phyloP scores from a whole-genome alignment of 108 stramenopile species.

The Seminavis robusta region DNA sequence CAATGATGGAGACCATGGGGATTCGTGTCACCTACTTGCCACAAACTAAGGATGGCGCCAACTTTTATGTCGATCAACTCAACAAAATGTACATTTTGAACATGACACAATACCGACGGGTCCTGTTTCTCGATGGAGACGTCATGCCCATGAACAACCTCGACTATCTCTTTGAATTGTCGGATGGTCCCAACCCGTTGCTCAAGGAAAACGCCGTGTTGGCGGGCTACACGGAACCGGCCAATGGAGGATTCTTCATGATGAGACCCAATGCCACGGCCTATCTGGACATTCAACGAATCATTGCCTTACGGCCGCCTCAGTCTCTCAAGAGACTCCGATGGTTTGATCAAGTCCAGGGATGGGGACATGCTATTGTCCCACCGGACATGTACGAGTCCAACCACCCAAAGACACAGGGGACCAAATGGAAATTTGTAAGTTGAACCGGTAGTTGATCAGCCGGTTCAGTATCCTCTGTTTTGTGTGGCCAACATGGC shows the following conservation, averaged over 20 bases:
- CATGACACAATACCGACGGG: conserved; percentile 40
- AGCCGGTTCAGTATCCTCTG: too few species aligned
- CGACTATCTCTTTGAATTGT: conserved; percentile 44
- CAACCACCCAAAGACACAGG: too few species aligned
- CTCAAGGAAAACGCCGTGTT: conserved; percentile 39
- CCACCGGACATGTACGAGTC: background rate
- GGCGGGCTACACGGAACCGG: conserved; percentile 28
- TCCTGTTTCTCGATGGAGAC: conserved; percentile 62
- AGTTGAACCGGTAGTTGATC: too few species aligned
- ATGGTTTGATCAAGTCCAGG: conserved; percentile 11
- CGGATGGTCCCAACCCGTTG: background rate
- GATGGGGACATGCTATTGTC: conserved; percentile 29
- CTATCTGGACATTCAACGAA: conserved; percentile 6
- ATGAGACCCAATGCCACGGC: background rate
- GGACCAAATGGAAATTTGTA: conserved; percentile 39
- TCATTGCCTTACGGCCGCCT: background rate
- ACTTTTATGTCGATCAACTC: conserved; percentile 30
- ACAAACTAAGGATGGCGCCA: conserved; percentile 10
- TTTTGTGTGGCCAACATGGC: too few species aligned
- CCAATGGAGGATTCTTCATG: conserved; percentile 48
- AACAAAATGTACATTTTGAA: conserved; percentile 44
- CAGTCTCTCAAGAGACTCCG: too few species aligned
- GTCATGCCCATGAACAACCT: conserved; percentile 48
- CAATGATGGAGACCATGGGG: conserved; percentile 15
- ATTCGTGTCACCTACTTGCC: conserved; percentile 32